Conservation (phyloP, 352 stramenopile genomes). For the Pythium sp. region DNA sequence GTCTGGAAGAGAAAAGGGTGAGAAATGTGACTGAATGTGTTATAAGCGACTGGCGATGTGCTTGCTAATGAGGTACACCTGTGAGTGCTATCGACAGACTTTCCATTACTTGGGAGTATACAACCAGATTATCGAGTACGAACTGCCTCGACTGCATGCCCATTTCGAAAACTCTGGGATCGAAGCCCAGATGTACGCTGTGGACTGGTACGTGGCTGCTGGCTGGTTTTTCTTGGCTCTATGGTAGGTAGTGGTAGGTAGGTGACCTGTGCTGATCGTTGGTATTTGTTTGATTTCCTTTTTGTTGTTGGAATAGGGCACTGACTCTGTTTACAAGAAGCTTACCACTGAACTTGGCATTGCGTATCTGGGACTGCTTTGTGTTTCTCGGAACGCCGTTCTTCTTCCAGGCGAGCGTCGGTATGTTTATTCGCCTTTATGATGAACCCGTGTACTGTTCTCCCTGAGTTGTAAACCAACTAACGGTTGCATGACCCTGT, state of each 20-base stretch:
- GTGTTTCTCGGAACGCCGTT: slow-evolving; percentile 76
- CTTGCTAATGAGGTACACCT: background rate
- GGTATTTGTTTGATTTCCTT: background rate
- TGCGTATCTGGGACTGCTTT: slow-evolving; percentile 85
- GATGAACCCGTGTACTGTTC: background rate
- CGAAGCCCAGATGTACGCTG: slow-evolving; percentile 84
- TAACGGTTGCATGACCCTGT: background rate
- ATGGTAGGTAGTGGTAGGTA: background rate
- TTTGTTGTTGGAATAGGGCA: slow-evolving; percentile 35
- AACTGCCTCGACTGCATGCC: slow-evolving; percentile 54
- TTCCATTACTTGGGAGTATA: slow-evolving; percentile 82
- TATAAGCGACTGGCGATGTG: background rate
- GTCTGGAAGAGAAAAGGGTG: slow-evolving; percentile 74
- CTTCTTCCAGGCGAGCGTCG: slow-evolving; percentile 87
- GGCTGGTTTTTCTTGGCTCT: background rate
- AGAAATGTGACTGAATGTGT: slow-evolving; percentile 6
- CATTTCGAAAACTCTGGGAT: slow-evolving; percentile 78
- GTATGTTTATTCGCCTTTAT: slow-evolving; percentile 23
- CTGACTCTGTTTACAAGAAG: slow-evolving; percentile 79
- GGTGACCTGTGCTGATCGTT: background rate
- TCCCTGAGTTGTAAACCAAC: background rate
- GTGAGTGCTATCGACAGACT: slow-evolving; percentile 41
- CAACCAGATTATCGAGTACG: slow-evolving; percentile 78
- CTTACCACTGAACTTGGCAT: slow-evolving; percentile 63
- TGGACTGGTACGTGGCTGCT: slow-evolving; percentile 63